phyloP scores from a whole-genome alignment of 139 green algal species.

The Coelastrella sp. region DNA sequence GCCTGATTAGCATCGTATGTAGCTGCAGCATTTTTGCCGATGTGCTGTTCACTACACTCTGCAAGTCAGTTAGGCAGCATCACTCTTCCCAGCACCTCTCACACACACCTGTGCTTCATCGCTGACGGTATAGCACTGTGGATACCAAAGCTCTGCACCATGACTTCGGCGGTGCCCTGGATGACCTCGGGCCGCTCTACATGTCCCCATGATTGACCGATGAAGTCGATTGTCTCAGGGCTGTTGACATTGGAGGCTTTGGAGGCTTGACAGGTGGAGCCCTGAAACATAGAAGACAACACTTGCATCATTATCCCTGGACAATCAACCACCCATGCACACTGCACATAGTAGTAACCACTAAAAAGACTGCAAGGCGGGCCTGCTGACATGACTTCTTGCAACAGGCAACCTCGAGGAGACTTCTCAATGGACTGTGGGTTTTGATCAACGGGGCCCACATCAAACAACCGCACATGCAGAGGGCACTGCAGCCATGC shows the following conservation, averaged over 20 bases:
- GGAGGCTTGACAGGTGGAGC: not conserved
- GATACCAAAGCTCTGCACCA: not conserved
- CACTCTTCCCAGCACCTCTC: not conserved
- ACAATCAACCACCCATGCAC: not conserved
- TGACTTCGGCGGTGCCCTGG: not conserved
- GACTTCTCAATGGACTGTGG: not conserved
- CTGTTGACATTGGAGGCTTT: not conserved
- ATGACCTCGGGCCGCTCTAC: not conserved
- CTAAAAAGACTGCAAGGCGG: not conserved
- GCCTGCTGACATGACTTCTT: too few relatives aligned
- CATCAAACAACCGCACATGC: not conserved
- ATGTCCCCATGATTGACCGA: not conserved
- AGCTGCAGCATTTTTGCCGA: not conserved
- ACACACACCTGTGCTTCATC: not conserved
- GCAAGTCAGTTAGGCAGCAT: not conserved
- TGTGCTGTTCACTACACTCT: not conserved
- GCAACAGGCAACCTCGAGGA: not conserved
- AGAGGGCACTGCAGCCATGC: not conserved
- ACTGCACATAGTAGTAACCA: not conserved
- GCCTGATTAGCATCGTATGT: not conserved
- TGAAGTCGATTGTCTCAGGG: not conserved
- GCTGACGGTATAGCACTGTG: not conserved
- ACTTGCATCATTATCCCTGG: not conserved
- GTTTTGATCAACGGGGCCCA: not conserved
- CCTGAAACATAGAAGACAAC: not conserved